These are phyloP conservation scores for Botrytis aclada DNA, from an alignment of 2,329 filamentous ascomycete species.

Conservation along the genomic window DNA sequence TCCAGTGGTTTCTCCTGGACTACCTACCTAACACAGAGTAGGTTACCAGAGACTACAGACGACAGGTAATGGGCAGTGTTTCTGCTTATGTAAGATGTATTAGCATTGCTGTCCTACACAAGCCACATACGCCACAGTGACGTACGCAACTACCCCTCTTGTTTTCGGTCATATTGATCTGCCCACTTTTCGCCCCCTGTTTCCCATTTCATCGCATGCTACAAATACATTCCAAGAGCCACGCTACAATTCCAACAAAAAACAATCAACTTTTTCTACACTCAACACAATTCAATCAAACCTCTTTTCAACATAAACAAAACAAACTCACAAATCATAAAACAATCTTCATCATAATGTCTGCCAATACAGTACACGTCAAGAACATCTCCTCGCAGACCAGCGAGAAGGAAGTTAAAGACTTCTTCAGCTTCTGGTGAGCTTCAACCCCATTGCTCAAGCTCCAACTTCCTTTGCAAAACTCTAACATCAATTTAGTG, in stretches of 20 bases:
- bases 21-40: not conserved
- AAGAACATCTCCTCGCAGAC: slow-evolving; percentile 83
- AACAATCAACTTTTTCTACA: not conserved
- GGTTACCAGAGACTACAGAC: not conserved
- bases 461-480: not conserved
- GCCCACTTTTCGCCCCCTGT: slow-evolving; percentile 10
- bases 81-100: not conserved
- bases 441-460: slow-evolving; percentile 32
- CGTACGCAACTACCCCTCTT: slow-evolving; percentile 11
- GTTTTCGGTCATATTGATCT: slow-evolving; percentile 1
- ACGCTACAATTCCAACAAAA: not conserved
- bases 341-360: slow-evolving; percentile 28
- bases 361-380: slow-evolving; percentile 68
- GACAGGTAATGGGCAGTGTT: too few species aligned
- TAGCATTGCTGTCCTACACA: not conserved
- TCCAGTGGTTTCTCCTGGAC: not conserved
- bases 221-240: slow-evolving; percentile 13
- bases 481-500: slow-evolving; percentile 51
- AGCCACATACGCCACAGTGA: slow-evolving; percentile 15
- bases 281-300: not conserved
- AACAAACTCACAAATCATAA: not conserved
- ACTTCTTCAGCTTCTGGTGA: slow-evolving; percentile 97
- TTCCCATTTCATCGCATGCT: slow-evolving; percentile 3
- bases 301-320: not conserved
- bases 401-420: slow-evolving; percentile 83